These are phyloP conservation scores for Geopyxis carbonaria DNA, from an alignment of 495 filamentous ascomycete species.

Conservation along the genomic window DNA sequence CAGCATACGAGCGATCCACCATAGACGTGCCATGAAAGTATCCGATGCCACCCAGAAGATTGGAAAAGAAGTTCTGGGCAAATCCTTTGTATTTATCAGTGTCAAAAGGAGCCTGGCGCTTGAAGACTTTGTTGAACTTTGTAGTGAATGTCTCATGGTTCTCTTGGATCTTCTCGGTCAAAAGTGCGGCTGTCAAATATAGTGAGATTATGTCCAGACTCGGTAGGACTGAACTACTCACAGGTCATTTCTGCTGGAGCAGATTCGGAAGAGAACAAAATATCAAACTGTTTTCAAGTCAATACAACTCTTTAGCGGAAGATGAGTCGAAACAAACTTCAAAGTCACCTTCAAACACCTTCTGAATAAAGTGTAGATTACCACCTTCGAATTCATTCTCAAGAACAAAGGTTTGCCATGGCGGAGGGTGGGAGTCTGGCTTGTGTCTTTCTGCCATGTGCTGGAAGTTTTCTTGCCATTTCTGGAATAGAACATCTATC, in stretches of 20 bases:
- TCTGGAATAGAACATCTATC: conserved; percentile 23
- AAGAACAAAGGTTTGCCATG: conserved; percentile 72
- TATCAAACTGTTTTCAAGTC: conserved; percentile 56
- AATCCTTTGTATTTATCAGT: conserved; percentile 58
- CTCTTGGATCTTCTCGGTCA: conserved; percentile 51
- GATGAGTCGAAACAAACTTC: conserved; percentile 32
- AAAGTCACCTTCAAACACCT: conserved; percentile 77
- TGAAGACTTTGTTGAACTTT: conserved; percentile 55
- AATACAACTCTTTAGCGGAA: not conserved
- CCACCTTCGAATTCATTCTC: conserved; percentile 48
- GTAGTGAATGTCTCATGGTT: conserved; percentile 50
- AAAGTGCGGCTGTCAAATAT: conserved; percentile 41
- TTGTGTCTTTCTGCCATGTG: conserved; percentile 49
- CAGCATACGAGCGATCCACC: conserved; percentile 75
- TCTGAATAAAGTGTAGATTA: conserved; percentile 81
- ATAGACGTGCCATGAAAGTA: conserved; percentile 80
- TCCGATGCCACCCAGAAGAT: conserved; percentile 84
- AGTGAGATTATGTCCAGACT: too few relatives aligned
- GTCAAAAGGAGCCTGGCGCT: conserved; percentile 59
- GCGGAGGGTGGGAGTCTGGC: conserved; percentile 57
- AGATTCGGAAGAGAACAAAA: conserved; percentile 74
- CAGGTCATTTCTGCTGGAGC: conserved; percentile 41
- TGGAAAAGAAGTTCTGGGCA: conserved; percentile 79
- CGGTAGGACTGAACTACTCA: conserved; percentile 25
- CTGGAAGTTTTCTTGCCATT: conserved; percentile 64